Base-by-base conservation (phyloP, 1,284 basidiomycete species). In the Naganishia albida region DNA sequence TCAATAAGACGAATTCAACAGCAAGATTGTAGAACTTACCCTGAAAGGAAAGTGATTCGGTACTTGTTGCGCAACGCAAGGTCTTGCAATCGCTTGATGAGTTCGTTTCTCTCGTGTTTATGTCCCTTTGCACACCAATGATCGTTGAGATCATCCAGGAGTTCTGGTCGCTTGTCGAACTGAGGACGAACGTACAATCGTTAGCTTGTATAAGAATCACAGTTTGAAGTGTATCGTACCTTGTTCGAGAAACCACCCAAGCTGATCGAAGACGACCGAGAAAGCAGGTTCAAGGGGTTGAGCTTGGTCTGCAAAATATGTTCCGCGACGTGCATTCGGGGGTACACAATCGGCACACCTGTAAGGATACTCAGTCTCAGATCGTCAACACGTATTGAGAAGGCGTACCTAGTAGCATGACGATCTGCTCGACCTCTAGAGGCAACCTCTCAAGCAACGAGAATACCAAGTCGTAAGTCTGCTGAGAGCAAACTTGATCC, bases 111-210 rank as follows among this genome's bases (percentile, higher is more conserved):
- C 77, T 98, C 95, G 79, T 84, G 83, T 87, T 96, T 94, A 77
- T 93, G 91, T 3, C 79, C 75, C 67, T 87, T 87, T 26, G 90
- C 85, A 12, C 90, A 92, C 91, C 91, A 93, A 72, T 93, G 91
- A 74, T 93, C 91, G 72, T 91, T 92, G 87, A 96, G 82, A 80
- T 97, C 93, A 78, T 98, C 93, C 62, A 96, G 83, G 46, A 96
- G 80, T 77, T 95, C 93, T 0, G 91, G 88, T 56, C 93, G 90
- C 30, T 87, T 86, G 77, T 96, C 93, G 80, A 95, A 96, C 75
- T 90, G 88, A 73, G 38, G 13, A 44, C 51, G 7, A 51, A 50
- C 0, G 55, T 64, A 40, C n/a, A 68, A 50, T 38, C 67, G 7
- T 48, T 40, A 16, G 7, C 28, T 13, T 28, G 13, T 34, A 18